These are phyloP conservation scores for Coemansia sp. DNA, from an alignment of 192 early-diverging fungal species.

Conservation along the genomic window DNA sequence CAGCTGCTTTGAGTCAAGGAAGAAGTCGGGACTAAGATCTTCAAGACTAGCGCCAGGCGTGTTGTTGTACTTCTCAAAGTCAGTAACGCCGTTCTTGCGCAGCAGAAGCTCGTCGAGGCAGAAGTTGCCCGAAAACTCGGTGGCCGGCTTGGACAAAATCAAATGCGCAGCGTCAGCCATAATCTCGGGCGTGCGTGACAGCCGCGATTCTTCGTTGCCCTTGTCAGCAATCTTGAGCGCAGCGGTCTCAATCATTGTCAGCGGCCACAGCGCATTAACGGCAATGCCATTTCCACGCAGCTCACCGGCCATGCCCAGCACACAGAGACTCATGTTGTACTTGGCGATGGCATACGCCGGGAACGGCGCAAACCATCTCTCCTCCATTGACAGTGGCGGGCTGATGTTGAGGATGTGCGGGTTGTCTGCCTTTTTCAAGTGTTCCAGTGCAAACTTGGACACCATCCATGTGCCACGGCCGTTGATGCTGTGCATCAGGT, in stretches of 20 bases:
- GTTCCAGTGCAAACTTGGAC: slow-evolving; percentile 61
- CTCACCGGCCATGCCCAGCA: slow-evolving; percentile 71
- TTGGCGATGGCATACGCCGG: slow-evolving; percentile 71
- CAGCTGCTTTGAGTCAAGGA: slow-evolving; percentile 54
- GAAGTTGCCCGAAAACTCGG: slow-evolving; percentile 65
- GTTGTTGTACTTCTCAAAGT: slow-evolving; percentile 69
- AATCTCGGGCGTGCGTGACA: slow-evolving; percentile 57
- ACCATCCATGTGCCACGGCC: slow-evolving; percentile 78
- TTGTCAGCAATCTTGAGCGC: slow-evolving; percentile 53
- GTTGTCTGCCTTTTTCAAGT: slow-evolving; percentile 66
- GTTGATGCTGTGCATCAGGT: slow-evolving; percentile 76
- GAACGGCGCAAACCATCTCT: slow-evolving; percentile 67
- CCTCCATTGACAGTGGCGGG: slow-evolving; percentile 67
- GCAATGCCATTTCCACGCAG: slow-evolving; percentile 62
- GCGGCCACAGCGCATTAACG: slow-evolving; percentile 76
- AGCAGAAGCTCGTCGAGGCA: slow-evolving; percentile 78
- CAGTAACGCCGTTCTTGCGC: slow-evolving; percentile 63
- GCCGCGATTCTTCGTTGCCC: slow-evolving; percentile 7
- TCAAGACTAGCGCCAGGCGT: slow-evolving; percentile 54
- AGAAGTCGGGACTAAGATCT: slow-evolving; percentile 64
- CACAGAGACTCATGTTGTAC: slow-evolving; percentile 73
- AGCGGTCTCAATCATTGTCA: slow-evolving; percentile 71
- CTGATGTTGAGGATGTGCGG: slow-evolving; percentile 74
- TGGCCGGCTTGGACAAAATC: slow-evolving; percentile 58
- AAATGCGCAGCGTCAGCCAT: slow-evolving; percentile 77